Base-by-base conservation (phyloP, 192 early-diverging fungal species). In the Entomortierella parvispora region DNA sequence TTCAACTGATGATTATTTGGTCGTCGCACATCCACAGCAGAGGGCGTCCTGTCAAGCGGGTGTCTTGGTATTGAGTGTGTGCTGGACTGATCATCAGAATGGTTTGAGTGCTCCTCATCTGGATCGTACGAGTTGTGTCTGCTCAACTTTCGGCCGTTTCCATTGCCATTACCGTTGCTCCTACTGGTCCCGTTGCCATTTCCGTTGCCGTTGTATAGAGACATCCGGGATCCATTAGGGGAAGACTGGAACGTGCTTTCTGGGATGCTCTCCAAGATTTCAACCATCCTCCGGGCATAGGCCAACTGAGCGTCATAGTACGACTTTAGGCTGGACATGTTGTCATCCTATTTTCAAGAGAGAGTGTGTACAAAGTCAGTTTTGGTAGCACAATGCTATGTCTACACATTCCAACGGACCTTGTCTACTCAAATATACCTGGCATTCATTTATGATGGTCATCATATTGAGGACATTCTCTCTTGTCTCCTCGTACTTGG, bases 401-500 rank as follows among this genome's bases (percentile, higher is more conserved):
- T n/a, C n/a, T n/a, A n/a, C n/a, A n/a, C n/a, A n/a, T n/a, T n/a
- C n/a, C n/a, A n/a, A n/a, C 20, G 12, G 32, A 48, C 29, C 1
- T 33, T 62, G 28, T 12, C 2, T 48, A 32, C 1, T 20, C 26
- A 62, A 32, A 22, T 11, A 31, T 90, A 91, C 93, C 83, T 98
- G 95, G 52, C 87, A 88, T 14, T 94, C 90, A 74, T 94, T 89
- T 62, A 99, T 83, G 44, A 84, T 71, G 78, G 90, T 77, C 95
- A 99, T 99, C 50, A 90, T 84, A 4, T 86, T 80, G 14, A 89
- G 85, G 40, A 95, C 69, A 48, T 93, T 91, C 31, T 90, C 85
- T 54, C 90, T 85, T 26, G 93, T 93, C 69, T 98, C 97, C 57
- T 99, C 96, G 66, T 98, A 99, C 76, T 96, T 97, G 22, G 88